phyloP scores from a whole-genome alignment of 192 early-diverging fungal species.

The Coemansia sp. region DNA sequence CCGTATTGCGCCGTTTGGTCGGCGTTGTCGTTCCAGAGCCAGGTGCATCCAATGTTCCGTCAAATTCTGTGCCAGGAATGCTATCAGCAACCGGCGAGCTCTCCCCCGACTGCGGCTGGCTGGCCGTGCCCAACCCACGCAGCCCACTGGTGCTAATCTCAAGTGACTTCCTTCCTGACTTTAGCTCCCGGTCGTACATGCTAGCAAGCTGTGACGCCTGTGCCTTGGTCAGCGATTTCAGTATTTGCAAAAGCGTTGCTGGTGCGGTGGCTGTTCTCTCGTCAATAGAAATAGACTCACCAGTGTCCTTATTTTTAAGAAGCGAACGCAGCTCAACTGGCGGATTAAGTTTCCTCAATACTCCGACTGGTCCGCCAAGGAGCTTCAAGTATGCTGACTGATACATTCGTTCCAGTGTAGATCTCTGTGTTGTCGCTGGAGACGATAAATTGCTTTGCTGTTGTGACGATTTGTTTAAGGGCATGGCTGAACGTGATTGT shows the following conservation, averaged over 20 bases:
- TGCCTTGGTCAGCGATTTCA: conserved; percentile 47
- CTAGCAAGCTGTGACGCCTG: conserved; percentile 48
- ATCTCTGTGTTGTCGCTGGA: conserved; percentile 13
- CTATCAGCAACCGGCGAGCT: conserved; percentile 28
- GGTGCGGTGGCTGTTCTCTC: background rate
- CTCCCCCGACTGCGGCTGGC: conserved; percentile 37
- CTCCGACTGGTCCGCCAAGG: conserved; percentile 35
- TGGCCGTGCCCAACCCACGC: conserved; percentile 14
- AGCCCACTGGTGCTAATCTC: conserved; percentile 14
- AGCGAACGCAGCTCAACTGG: conserved; percentile 40
- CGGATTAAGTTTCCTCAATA: conserved; percentile 36
- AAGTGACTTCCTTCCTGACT: background rate
- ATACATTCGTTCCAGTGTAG: conserved; percentile 50
- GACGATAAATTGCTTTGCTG: background rate
- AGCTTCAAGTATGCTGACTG: conserved; percentile 50
- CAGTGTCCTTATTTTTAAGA: conserved; percentile 1
- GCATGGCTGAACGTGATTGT: background rate
- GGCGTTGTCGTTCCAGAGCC: conserved; percentile 22
- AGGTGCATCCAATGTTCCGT: conserved; percentile 6
- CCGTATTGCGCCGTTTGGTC: conserved; percentile 40
- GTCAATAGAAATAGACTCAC: background rate
- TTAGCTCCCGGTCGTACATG: conserved; percentile 41
- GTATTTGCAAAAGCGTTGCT: conserved; percentile 24
- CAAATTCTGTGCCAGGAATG: conserved; percentile 28
- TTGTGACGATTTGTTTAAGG: background rate